These are phyloP conservation scores for Phytophthora nicotianae DNA, from an alignment of 352 stramenopile genomes.

Conservation along the genomic window DNA sequence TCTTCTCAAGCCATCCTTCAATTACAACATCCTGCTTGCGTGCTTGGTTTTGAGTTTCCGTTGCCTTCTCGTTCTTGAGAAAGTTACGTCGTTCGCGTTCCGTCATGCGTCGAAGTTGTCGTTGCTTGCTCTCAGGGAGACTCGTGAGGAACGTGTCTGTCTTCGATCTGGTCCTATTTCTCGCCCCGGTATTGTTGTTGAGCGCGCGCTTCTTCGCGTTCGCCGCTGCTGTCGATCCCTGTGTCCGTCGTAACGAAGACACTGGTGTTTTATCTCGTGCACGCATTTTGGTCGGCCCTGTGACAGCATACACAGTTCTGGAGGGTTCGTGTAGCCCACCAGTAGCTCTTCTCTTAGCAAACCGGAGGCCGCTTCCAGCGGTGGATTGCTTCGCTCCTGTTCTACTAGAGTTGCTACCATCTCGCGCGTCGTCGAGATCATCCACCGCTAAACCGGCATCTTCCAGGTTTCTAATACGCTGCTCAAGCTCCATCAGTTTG, in stretches of 20 bases:
- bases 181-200: slow-evolving; percentile 25
- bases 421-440: slow-evolving; percentile 34
- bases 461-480: slow-evolving; percentile 87
- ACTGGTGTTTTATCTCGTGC: slow-evolving; percentile 31
- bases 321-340: slow-evolving; percentile 48
- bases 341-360: slow-evolving; percentile 56
- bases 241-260: slow-evolving; percentile 10
- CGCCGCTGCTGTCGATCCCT: slow-evolving; percentile 13
- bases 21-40: slow-evolving; percentile 77
- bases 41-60: slow-evolving; percentile 35
- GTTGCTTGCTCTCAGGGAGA: slow-evolving; percentile 64
- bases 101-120: slow-evolving; percentile 66
- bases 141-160: slow-evolving; percentile 62
- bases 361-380: slow-evolving; percentile 38
- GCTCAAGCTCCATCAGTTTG: slow-evolving; percentile 90
- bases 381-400: slow-evolving; percentile 28
- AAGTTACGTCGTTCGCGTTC: slow-evolving; percentile 64
- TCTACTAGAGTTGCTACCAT: slow-evolving; percentile 30
- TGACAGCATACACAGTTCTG: slow-evolving; percentile 64
- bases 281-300: slow-evolving; percentile 42
- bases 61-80: slow-evolving; percentile 63
- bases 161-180: slow-evolving; percentile 21
- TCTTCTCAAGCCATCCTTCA: slow-evolving; percentile 76
- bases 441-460: slow-evolving; percentile 60
- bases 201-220: slow-evolving; percentile 44